These are phyloP conservation scores for Ophiosphaerella korrae DNA, from an alignment of 2,329 filamentous ascomycete genomes.

Conservation along the genomic window DNA sequence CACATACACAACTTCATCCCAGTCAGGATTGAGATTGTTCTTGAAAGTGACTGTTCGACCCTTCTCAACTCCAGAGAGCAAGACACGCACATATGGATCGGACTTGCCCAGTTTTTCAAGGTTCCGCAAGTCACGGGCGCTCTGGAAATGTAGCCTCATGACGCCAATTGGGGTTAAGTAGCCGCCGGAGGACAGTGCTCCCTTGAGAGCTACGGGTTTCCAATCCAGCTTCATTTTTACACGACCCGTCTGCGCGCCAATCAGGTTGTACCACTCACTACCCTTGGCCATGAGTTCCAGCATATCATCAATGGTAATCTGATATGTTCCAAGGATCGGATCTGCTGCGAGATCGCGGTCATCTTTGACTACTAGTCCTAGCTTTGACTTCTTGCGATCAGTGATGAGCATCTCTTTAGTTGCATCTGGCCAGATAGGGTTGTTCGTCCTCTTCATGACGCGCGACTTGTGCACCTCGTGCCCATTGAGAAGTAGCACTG, in stretches of 20 bases:
- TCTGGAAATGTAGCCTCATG: constrained; percentile 90
- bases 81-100: constrained; percentile 87
- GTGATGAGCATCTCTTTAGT: constrained; percentile 95
- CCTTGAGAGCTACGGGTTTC: constrained; percentile 90
- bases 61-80: constrained; percentile 89
- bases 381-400: constrained; percentile 85
- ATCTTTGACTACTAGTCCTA: constrained; percentile 93
- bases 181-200: constrained; percentile 76
- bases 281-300: constrained; percentile 88
- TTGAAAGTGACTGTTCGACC: constrained; percentile 92
- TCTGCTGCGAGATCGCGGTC: constrained; percentile 85
- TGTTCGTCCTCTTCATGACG: constrained; percentile 95
- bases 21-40: constrained; percentile 93
- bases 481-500: constrained; percentile 83
- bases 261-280: constrained; percentile 93
- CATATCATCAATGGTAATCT: constrained; percentile 95
- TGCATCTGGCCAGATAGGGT: constrained; percentile 92
- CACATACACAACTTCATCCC: constrained; percentile 94
- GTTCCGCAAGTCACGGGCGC: constrained; percentile 82
- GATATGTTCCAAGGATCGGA: constrained; percentile 85
- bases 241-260: constrained; percentile 79
- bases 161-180: constrained; percentile 95
- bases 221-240: constrained; percentile 91
- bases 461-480: constrained; percentile 89
- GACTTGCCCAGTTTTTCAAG: constrained; percentile 96